phyloP scores from a whole-genome alignment of 345 rosid genomes.

The Anastatica hierochuntica region DNA sequence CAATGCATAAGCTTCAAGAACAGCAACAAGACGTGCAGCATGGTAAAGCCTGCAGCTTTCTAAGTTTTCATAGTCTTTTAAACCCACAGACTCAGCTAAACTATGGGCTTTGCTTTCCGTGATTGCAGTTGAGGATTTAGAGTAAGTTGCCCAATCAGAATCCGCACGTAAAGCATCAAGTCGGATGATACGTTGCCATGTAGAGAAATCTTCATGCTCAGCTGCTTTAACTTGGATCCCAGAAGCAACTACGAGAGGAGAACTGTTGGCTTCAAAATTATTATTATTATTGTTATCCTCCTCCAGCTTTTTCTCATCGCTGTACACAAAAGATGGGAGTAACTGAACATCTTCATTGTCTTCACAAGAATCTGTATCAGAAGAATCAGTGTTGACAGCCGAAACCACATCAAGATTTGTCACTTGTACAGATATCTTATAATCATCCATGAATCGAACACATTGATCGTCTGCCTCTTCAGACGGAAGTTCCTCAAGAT shows the following conservation, averaged over 20 bases:
- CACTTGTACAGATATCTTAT: constrained; percentile 26
- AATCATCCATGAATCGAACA: constrained; percentile 42
- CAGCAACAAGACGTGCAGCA: constrained; percentile 78
- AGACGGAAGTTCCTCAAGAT: too few species aligned
- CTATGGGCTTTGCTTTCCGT: constrained; percentile 54
- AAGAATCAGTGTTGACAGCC: constrained; percentile 55
- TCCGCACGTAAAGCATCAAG: constrained; percentile 97
- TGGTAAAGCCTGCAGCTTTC: constrained; percentile 80
- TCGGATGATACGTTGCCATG: constrained; percentile 93
- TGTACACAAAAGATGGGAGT: constrained; percentile 38
- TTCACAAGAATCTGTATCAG: constrained; percentile 78
- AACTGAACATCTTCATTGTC: constrained; percentile 55
- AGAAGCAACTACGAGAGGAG: constrained; percentile 20
- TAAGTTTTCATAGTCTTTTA: constrained; percentile 78
- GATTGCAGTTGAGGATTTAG: constrained; percentile 47
- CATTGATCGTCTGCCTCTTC: constrained; percentile 36
- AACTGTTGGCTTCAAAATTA: too few species aligned
- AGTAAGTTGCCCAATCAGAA: constrained; percentile 68
- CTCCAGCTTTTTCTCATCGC: constrained; percentile 36
- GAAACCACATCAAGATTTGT: constrained; percentile 48
- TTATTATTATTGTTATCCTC: constrained; percentile 27
- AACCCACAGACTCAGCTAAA: constrained; percentile 69
- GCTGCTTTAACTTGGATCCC: constrained; percentile 25
- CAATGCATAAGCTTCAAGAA: constrained; percentile 90
- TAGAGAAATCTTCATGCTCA: constrained; percentile 57